A percentile compares a stretch with the other conserved stretches of the same genome.
phyloP scores from a whole-genome alignment of 495 filamentous ascomycete genomes.

The Jackrogersella multiformis region DNA sequence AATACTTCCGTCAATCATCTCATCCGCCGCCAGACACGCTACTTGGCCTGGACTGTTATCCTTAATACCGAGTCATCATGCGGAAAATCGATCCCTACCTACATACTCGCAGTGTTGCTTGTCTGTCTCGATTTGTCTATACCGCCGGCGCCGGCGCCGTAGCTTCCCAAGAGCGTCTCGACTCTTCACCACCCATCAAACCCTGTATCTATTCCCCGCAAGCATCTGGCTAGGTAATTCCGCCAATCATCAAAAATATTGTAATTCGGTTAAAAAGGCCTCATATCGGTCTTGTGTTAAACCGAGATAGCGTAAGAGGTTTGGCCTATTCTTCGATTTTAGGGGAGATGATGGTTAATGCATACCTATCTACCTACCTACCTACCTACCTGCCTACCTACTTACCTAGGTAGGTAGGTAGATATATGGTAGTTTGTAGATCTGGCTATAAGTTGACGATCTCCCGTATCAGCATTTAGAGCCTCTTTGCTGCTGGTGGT shows the following conservation, averaged over 20 bases:
- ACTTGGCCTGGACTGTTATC: constrained; percentile 6
- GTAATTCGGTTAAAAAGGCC: background rate
- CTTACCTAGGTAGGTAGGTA: constrained; percentile 1
- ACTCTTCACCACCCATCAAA: constrained; percentile 19
- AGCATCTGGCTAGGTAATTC: constrained; percentile 19
- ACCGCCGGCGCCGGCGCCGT: constrained; percentile 31
- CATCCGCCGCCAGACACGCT: constrained; percentile 7
- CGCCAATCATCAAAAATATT: constrained; percentile 21
- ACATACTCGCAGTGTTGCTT: constrained; percentile 21
- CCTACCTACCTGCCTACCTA: background rate
- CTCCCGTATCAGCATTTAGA: constrained; percentile 15
- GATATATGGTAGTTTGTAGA: background rate
- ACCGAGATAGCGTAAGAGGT: constrained; percentile 17
- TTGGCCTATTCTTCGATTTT: background rate
- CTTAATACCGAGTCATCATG: constrained; percentile 7
- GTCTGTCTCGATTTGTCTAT: constrained; percentile 34
- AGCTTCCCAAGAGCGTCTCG: constrained; percentile 15
- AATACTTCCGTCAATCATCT: constrained; percentile 39
- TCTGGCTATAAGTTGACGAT: constrained; percentile 29
- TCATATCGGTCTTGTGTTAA: constrained; percentile 30
- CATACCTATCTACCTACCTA: background rate
- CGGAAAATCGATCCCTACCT: constrained; percentile 4
- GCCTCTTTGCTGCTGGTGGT: background rate
- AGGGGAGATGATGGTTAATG: background rate
- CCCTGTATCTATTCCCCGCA: constrained; percentile 20